Evolutionary conservation across 495 filamentous ascomycete genomes (phyloP).

Genomic region (Penicillium ochrochloron): DNA sequence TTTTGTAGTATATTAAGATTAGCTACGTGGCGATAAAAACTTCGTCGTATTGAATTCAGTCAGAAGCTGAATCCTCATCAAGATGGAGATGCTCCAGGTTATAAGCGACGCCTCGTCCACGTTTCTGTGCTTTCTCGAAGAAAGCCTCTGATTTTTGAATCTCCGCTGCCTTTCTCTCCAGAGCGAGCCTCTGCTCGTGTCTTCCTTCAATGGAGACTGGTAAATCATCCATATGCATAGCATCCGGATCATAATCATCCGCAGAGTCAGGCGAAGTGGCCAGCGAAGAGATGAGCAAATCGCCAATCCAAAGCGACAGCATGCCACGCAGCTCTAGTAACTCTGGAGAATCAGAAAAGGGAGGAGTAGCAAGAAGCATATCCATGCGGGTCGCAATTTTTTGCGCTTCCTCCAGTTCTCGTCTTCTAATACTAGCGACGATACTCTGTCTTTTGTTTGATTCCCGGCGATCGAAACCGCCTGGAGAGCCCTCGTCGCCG

Average conservation of each 20-base stretch:
- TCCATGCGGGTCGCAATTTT: constrained; percentile 68
- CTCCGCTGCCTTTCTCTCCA: constrained; percentile 40
- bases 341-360: constrained; percentile 62
- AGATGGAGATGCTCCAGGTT: constrained; percentile 41
- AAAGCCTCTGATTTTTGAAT: constrained; percentile 39
- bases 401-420: constrained; percentile 51
- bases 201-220: constrained; percentile 34
- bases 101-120: constrained; percentile 41
- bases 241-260: constrained; percentile 27
- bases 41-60: constrained; percentile 23
- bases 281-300: constrained; percentile 53
- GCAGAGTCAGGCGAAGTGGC: constrained; percentile 19
- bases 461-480: constrained; percentile 12
- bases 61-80: constrained; percentile 37
- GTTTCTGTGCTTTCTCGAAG: constrained; percentile 42
- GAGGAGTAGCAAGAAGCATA: constrained; percentile 62
- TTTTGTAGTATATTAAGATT: background rate
- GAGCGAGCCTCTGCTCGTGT: constrained; percentile 39
- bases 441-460: constrained; percentile 26
- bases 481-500: constrained; percentile 36
- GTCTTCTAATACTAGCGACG: constrained; percentile 31
- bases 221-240: constrained; percentile 30
- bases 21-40: background rate
- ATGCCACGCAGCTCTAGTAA: constrained; percentile 68
- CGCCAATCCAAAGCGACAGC: constrained; percentile 69